Percentiles rank a stretch among this genome's conserved stretches.
phyloP scores from a whole-genome alignment of 371 early-diverging fungal genomes.

The Rhizomucor pusillus region DNA sequence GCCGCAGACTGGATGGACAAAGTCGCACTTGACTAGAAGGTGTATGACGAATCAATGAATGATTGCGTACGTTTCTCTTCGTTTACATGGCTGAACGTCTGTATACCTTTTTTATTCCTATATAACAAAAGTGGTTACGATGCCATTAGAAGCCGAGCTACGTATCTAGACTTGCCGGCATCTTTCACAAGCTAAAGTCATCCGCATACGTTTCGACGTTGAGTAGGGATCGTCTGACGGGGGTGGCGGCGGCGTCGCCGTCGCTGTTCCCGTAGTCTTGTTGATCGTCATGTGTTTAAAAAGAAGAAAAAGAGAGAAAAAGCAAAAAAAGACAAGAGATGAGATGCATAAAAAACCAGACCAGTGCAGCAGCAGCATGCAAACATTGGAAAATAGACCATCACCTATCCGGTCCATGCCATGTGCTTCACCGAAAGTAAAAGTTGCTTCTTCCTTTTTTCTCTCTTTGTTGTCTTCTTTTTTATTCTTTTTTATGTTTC shows the following conservation, averaged over 20 bases:
- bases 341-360: no score
- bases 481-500: background rate
- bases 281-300: no score
- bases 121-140: background rate
- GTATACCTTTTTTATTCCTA: conserved; percentile 45
- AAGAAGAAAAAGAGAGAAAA: no score
- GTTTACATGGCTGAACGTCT: background rate
- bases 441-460: no score
- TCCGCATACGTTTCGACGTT: conserved; percentile 44
- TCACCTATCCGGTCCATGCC: no score
- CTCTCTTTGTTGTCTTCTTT: conserved; percentile 1
- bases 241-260: background rate
- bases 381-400: no score
- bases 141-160: background rate
- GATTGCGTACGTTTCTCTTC: background rate
- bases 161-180: conserved; percentile 34
- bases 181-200: conserved; percentile 56
- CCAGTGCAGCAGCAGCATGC: no score
- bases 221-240: conserved; percentile 12
- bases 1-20: conserved; percentile 44
- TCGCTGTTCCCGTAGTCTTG: no score
- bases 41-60: conserved; percentile 1
- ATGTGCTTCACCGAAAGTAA: no score
- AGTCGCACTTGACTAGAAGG: conserved; percentile 48
- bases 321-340: no score